Base-by-base conservation (phyloP, 331 rosid genomes). In the Stylosanthes scabra region DNA sequence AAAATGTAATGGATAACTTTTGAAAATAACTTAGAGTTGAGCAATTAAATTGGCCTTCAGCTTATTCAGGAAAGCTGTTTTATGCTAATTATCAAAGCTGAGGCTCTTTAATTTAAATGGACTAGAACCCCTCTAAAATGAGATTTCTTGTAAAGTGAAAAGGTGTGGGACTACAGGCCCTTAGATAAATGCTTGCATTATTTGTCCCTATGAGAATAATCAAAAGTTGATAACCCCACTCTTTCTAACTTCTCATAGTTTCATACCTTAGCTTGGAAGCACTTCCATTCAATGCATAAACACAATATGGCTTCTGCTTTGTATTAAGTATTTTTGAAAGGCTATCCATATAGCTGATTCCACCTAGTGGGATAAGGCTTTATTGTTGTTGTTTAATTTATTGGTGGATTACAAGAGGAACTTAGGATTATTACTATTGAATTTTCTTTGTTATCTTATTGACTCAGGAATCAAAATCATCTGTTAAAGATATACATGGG, bases 401-500 rank as follows among this genome's bases (percentile, higher is more conserved):
- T 71, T 37, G 4, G 40, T 42, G 27, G 50, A 59, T 37, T 63
- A 37, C 61, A 46, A 56, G 50, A 51, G 16, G 29, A 41, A 50
- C 65, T 63, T 72, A 40, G 57, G 50, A 28, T 49, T 52, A 14
- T 49, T 75, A 51, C 20, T 63, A 55, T n/a, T 66, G 63, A 67
- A 72, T 6, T 65, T 65, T 75, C 42, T 67, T 72, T 42, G 13
- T 79, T 72, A 8, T 63, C 68, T 46, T 56, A 59, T 61, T 69
- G 72, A 66, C 71, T 67, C 91, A 89, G 97, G 99, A 94, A 63
- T 71, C 72, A 42, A 91, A 90, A 82, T 9, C 88, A 37, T 77
- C 95, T 49, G 75, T 29, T 45, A 85, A 87, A 82, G 96, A 86
- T 50, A 90, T 85, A 50, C 82, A 78, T 34, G 80, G 78, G 2